phyloP scores from a whole-genome alignment of 2,329 filamentous ascomycete genomes.

The Hypoxylon sp. region DNA sequence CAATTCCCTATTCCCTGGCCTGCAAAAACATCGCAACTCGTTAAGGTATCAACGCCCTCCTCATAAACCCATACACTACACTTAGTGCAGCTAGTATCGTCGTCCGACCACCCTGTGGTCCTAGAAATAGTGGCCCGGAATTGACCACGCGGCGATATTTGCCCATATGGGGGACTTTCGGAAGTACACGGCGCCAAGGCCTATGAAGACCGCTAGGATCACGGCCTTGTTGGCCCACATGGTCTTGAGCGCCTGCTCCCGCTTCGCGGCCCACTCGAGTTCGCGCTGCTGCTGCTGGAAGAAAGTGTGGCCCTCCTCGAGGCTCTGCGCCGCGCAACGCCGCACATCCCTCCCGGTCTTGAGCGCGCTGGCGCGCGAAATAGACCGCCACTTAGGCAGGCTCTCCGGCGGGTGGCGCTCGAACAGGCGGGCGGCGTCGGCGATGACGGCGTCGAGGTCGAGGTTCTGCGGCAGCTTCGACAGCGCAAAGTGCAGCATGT shows the following conservation, averaged over 20 bases:
- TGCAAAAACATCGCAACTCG: not conserved
- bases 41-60: slow-evolving; percentile 7
- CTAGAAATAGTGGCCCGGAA: slow-evolving; percentile 32
- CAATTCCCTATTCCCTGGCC: not conserved
- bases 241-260: slow-evolving; percentile 64
- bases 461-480: slow-evolving; percentile 88
- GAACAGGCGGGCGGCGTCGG: slow-evolving; percentile 75
- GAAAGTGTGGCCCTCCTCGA: slow-evolving; percentile 75
- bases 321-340: slow-evolving; percentile 67
- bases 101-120: slow-evolving; percentile 16
- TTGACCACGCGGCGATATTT: slow-evolving; percentile 48
- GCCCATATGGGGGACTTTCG: slow-evolving; percentile 62
- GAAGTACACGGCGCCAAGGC: slow-evolving; percentile 77
- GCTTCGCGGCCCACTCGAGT: slow-evolving; percentile 75
- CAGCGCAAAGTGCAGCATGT: slow-evolving; percentile 91
- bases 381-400: slow-evolving; percentile 78
- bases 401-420: slow-evolving; percentile 77
- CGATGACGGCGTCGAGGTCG: slow-evolving; percentile 83
- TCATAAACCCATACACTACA: slow-evolving; percentile 1
- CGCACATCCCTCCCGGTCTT: slow-evolving; percentile 79
- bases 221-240: slow-evolving; percentile 76
- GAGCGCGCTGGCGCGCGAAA: slow-evolving; percentile 84
- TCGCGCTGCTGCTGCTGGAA: slow-evolving; percentile 81
- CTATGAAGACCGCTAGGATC: slow-evolving; percentile 76
- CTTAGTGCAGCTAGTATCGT: not conserved